phyloP scores from a whole-genome alignment of 1,284 basidiomycete species.

The Pyrrhoderma noxium region DNA sequence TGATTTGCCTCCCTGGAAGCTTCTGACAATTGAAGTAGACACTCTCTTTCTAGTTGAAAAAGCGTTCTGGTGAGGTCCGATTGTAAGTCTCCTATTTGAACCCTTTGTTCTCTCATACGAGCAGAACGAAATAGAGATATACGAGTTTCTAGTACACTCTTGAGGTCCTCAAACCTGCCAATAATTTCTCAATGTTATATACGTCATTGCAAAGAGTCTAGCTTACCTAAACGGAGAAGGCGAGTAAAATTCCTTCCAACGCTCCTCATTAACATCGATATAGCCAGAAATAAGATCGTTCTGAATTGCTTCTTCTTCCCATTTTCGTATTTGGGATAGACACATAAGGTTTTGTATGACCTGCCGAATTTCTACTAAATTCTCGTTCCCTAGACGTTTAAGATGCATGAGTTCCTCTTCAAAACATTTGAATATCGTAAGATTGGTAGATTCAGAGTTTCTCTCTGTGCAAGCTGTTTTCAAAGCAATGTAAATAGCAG shows the following conservation, averaged over 20 bases:
- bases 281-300: conserved; percentile 30
- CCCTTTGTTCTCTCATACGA: conserved; percentile 55
- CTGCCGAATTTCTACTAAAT: conserved; percentile 66
- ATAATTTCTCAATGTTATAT: too few species aligned
- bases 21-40: conserved; percentile 67
- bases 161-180: conserved; percentile 66
- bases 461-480: conserved; percentile 72
- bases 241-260: conserved; percentile 39
- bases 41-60: conserved; percentile 57
- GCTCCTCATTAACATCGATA: conserved; percentile 24
- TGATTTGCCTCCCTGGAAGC: conserved; percentile 68
- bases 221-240: conserved; percentile 35
- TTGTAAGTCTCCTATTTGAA: conserved; percentile 64
- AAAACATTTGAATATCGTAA: conserved; percentile 44
- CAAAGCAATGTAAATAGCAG: conserved; percentile 70
- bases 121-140: conserved; percentile 73
- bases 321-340: conserved; percentile 62
- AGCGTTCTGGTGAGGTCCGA: conserved; percentile 50
- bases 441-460: conserved; percentile 41
- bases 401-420: conserved; percentile 60
- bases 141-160: conserved; percentile 77
- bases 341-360: conserved; percentile 69
- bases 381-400: conserved; percentile 62
- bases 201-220: conserved; percentile 74
- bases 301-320: conserved; percentile 39